Conservation (phyloP, 2,329 filamentous ascomycete genomes). For the Colletotrichum caudatum region DNA sequence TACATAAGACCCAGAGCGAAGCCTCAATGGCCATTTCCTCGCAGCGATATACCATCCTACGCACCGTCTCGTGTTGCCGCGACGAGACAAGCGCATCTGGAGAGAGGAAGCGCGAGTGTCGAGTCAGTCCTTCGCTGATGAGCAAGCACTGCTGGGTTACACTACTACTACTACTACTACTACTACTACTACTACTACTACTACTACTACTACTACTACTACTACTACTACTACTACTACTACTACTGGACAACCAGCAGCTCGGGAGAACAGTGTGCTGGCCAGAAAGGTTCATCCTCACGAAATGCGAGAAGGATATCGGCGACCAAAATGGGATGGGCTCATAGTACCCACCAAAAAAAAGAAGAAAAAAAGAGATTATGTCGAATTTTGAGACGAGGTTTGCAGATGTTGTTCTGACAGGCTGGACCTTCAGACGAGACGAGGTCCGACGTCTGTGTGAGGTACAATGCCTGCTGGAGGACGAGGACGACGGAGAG, state of each 20-base stretch:
- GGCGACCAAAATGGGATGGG: not conserved
- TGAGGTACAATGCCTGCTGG: not conserved
- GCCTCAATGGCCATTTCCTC: slow-evolving; percentile 13
- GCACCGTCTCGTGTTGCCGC: slow-evolving; percentile 36
- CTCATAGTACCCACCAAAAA: not conserved
- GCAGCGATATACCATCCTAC: slow-evolving; percentile 1
- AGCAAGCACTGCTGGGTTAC: slow-evolving; percentile 3
- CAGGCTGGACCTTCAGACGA: slow-evolving; percentile 23
- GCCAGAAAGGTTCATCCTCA: not conserved
- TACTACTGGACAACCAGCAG: too few relatives aligned
- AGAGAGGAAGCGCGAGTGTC: not conserved
- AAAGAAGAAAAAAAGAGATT: not conserved
- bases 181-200: too few relatives aligned
- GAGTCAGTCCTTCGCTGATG: slow-evolving; percentile 21
- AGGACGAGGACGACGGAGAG: not conserved
- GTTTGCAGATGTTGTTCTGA: slow-evolving; percentile 33
- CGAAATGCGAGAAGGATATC: not conserved
- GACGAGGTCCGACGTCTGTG: slow-evolving; percentile 21
- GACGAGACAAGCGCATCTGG: not conserved
- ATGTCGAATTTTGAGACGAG: slow-evolving; percentile 33
- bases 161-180: too few relatives aligned
- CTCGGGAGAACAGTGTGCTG: not conserved
- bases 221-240: too few relatives aligned
- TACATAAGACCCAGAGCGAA: slow-evolving; percentile 7
- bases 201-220: too few relatives aligned